Percentiles rank a stretch among this genome's conserved stretches.
phyloP scores from a whole-genome alignment of 495 filamentous ascomycete genomes.

The Aspergillus coremiiformis region DNA sequence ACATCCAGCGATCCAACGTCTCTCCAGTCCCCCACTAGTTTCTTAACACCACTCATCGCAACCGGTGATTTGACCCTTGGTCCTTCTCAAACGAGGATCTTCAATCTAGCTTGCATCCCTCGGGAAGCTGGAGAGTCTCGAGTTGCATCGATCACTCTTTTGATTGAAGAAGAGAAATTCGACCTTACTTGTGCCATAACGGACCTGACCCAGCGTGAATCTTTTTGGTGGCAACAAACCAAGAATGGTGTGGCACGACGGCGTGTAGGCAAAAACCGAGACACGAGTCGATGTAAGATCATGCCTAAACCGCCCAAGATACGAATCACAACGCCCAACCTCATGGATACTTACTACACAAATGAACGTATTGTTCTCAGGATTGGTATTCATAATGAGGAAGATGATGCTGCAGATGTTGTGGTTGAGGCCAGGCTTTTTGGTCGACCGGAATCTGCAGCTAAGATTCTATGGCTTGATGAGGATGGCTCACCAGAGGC shows the following conservation, averaged over 20 bases:
- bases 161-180: conserved; percentile 57
- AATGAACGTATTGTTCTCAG: conserved; percentile 64
- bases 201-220: conserved; percentile 34
- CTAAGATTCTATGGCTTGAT: conserved; percentile 41
- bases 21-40: conserved; percentile 36
- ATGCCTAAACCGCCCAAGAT: conserved; percentile 90
- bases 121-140: conserved; percentile 73
- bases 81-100: conserved; percentile 62
- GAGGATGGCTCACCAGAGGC: conserved; percentile 17
- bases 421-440: conserved; percentile 60
- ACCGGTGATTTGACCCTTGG: conserved; percentile 58
- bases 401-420: conserved; percentile 69
- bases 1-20: conserved; percentile 20
- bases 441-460: conserved; percentile 48
- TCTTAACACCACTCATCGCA: conserved; percentile 41
- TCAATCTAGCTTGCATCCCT: conserved; percentile 62
- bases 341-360: conserved; percentile 68
- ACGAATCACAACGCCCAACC: conserved; percentile 54
- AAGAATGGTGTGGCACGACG: conserved; percentile 29
- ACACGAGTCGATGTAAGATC: conserved; percentile 50
- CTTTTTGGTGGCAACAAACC: conserved; percentile 50
- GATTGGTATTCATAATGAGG: conserved; percentile 70
- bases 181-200: conserved; percentile 57
- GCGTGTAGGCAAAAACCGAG: conserved; percentile 33
- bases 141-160: conserved; percentile 56